Conservation (phyloP, 2,329 filamentous ascomycete species). For the Fusarium praegraminearum region DNA sequence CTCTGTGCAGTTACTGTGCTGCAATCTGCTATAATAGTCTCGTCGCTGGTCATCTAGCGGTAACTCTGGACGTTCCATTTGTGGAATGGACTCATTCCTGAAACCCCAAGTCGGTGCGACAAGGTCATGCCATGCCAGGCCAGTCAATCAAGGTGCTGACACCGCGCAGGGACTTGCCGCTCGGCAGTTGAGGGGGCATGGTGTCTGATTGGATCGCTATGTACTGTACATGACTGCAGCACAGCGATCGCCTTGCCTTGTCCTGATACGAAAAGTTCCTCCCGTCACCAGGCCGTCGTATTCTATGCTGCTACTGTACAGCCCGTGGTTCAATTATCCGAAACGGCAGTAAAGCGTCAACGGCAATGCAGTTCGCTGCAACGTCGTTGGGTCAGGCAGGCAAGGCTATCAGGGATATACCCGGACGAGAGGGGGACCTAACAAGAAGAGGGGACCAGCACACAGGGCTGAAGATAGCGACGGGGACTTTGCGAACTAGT, state of each 20-base stretch:
- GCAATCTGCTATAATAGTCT: neutral
- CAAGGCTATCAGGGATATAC: neutral
- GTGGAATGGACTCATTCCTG: slow-evolving; percentile 25
- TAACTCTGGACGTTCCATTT: slow-evolving; percentile 17
- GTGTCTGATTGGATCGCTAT: slow-evolving; percentile 8
- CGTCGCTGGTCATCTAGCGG: neutral
- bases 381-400: neutral
- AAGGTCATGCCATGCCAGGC: slow-evolving; percentile 6
- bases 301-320: neutral
- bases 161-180: slow-evolving; percentile 37
- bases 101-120: slow-evolving; percentile 38
- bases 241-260: slow-evolving; percentile 12
- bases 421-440: neutral
- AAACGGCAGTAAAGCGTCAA: slow-evolving; percentile 29
- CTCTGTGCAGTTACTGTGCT: neutral
- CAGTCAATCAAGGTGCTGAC: slow-evolving; percentile 43
- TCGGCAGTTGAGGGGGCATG: slow-evolving; percentile 39
- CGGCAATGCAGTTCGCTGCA: slow-evolving; percentile 24
- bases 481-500: slow-evolving; percentile 9
- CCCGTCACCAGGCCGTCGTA: slow-evolving; percentile 20
- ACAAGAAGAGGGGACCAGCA: slow-evolving; percentile 7
- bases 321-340: slow-evolving; percentile 6
- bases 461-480: slow-evolving; percentile 37
- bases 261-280: slow-evolving; percentile 25
- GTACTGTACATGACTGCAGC: neutral